These are phyloP conservation scores for Ettlia oleoabundans DNA, from an alignment of 139 green algal species.

Conservation along the genomic window DNA sequence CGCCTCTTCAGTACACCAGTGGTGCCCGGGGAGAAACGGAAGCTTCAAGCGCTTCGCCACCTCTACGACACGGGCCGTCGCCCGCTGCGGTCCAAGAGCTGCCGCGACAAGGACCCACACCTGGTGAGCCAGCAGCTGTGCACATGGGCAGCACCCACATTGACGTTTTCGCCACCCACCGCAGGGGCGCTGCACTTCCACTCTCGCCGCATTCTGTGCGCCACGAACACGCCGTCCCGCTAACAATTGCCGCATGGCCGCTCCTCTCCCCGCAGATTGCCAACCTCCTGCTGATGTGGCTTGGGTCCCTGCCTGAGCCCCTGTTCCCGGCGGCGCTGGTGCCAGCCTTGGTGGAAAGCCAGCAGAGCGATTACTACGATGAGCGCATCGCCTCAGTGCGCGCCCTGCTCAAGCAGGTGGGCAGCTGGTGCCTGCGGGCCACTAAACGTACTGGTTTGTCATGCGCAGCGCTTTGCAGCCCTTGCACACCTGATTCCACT, in stretches of 20 bases:
- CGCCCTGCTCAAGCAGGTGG: slow-evolving; percentile 36
- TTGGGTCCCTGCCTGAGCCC: slow-evolving; percentile 37
- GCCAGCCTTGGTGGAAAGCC: slow-evolving; percentile 23
- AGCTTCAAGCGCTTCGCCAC: slow-evolving; percentile 33
- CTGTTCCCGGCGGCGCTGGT: slow-evolving; percentile 34
- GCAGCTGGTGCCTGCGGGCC: background rate
- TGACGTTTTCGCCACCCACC: no score
- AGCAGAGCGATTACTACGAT: background rate
- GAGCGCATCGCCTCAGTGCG: slow-evolving; percentile 32
- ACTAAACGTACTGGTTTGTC: background rate
- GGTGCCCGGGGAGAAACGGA: slow-evolving; percentile 6
- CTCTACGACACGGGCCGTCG: slow-evolving; percentile 37
- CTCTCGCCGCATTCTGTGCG: no score
- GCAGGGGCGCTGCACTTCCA: no score
- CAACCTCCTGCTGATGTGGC: slow-evolving; percentile 49
- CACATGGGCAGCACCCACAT: no score
- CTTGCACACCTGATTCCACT: no score
- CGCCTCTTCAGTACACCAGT: slow-evolving; percentile 19
- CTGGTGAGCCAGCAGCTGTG: no score
- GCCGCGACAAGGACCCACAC: slow-evolving; percentile 26
- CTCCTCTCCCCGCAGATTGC: slow-evolving; percentile 34
- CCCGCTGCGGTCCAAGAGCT: slow-evolving; percentile 37
- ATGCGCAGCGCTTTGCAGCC: no score
- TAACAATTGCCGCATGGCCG: no score
- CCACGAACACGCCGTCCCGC: no score